A percentile compares a stretch with the other conserved stretches of the same genome.
These are phyloP conservation scores for Colletotrichum sp. DNA, from an alignment of 2,329 filamentous ascomycete species.

Conservation along the genomic window DNA sequence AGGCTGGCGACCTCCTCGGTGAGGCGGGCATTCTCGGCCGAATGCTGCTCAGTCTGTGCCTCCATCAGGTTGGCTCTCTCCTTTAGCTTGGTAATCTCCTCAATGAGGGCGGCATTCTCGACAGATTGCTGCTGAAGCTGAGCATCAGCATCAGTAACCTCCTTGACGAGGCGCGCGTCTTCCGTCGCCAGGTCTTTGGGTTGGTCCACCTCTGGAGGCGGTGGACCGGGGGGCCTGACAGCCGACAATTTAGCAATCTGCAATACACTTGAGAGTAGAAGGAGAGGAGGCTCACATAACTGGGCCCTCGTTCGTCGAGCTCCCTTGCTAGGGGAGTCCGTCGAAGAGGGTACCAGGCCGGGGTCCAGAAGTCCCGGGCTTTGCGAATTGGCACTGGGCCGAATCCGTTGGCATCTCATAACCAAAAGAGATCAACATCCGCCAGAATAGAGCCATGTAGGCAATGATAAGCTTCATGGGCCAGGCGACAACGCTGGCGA, in stretches of 20 bases:
- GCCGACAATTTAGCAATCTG: background rate
- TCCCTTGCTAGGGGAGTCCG: background rate
- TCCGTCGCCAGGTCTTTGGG: background rate
- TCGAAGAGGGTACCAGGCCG: background rate
- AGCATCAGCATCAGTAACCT: background rate
- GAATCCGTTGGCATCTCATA: background rate
- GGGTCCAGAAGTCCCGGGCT: constrained; percentile 13
- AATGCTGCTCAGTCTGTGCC: background rate
- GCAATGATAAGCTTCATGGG: background rate
- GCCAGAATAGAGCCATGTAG: background rate
- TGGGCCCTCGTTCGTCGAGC: background rate
- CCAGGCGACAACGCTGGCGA: background rate
- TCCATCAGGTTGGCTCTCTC: background rate
- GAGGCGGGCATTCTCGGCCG: background rate
- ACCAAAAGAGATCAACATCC: background rate
- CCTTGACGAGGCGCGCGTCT: background rate
- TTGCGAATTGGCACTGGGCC: background rate
- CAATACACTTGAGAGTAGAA: background rate
- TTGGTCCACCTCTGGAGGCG: background rate
- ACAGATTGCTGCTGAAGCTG: background rate
- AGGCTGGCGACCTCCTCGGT: background rate
- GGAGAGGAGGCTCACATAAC: constrained; percentile 5
- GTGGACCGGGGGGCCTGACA: background rate
- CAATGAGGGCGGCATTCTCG: background rate
- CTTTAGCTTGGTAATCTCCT: background rate